phyloP scores from a whole-genome alignment of 2,329 filamentous ascomycete species.

The Metarhizium sp. region DNA sequence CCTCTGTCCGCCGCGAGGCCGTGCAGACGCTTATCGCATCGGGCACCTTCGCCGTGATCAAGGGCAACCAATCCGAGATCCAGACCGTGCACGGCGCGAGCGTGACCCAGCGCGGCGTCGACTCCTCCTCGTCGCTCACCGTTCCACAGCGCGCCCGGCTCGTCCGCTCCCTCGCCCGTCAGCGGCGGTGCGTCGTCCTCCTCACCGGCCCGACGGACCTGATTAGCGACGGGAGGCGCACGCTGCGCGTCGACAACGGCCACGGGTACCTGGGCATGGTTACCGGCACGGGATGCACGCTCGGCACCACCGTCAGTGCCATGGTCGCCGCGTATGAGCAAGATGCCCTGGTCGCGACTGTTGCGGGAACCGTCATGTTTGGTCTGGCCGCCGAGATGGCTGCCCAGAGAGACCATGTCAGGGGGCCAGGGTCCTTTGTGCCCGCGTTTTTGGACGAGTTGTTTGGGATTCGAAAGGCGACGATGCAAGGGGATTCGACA shows the following conservation, averaged over 20 bases:
- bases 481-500: constrained; percentile 32
- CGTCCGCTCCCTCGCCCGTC: constrained; percentile 55
- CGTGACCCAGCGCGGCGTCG: constrained; percentile 66
- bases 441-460: constrained; percentile 74
- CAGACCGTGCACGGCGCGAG: constrained; percentile 54
- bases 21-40: constrained; percentile 60
- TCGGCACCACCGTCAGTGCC: constrained; percentile 74
- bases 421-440: constrained; percentile 79
- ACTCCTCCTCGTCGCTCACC: constrained; percentile 56
- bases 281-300: constrained; percentile 75
- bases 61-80: constrained; percentile 90
- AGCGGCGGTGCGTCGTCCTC: constrained; percentile 65
- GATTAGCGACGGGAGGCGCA: constrained; percentile 62
- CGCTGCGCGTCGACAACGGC: constrained; percentile 65
- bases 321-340: constrained; percentile 54
- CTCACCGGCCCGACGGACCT: constrained; percentile 76
- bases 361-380: constrained; percentile 68
- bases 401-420: constrained; percentile 55
- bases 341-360: constrained; percentile 61
- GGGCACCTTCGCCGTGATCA: constrained; percentile 81
- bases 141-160: constrained; percentile 45
- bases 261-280: constrained; percentile 60
- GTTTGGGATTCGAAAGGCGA: constrained; percentile 38
- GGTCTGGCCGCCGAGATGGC: constrained; percentile 64
- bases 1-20: constrained; percentile 59